phyloP scores from a whole-genome alignment of 768 basidiomycete species.

The Tephrocybe sp. region DNA sequence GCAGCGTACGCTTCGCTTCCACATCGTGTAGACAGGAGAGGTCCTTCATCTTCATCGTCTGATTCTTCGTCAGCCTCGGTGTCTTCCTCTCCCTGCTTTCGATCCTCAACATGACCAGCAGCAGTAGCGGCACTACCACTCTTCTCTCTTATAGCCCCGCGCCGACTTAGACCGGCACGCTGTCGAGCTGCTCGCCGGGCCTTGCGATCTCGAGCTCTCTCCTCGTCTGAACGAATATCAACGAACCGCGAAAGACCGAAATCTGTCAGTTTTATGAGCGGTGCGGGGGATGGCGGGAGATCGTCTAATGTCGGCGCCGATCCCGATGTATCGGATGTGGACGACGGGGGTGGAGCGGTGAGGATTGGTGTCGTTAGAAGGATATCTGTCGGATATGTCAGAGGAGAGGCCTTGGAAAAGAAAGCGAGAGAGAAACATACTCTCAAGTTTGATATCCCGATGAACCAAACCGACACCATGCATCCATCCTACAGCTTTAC shows the following conservation, averaged over 20 bases:
- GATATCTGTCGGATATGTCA: conserved; percentile 49
- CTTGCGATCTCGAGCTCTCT: conserved; percentile 6
- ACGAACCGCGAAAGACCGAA: conserved; percentile 89
- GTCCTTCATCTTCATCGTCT: conserved; percentile 30
- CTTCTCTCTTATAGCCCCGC: too few relatives aligned
- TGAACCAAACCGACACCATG: conserved; percentile 84
- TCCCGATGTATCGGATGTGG: too few relatives aligned
- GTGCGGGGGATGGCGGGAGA: conserved; percentile 40
- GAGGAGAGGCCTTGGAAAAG: background rate
- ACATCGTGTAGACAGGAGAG: conserved; percentile 73
- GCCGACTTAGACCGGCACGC: background rate
- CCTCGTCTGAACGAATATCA: conserved; percentile 41
- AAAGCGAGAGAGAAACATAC: conserved; percentile 36
- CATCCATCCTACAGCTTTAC: conserved; percentile 82
- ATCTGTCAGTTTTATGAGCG: conserved; percentile 81
- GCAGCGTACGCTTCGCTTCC: conserved; percentile 89
- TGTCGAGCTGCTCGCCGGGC: background rate
- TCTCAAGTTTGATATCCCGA: conserved; percentile 88
- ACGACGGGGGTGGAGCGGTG: conserved; percentile 20
- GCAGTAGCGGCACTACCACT: too few relatives aligned
- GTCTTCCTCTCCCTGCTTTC: background rate
- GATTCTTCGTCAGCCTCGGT: conserved; percentile 5
- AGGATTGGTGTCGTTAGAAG: conserved; percentile 55
- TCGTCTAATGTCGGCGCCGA: conserved; percentile 27
- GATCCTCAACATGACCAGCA: background rate